phyloP scores from a whole-genome alignment of 306 rosid species.

The Corylus heterophylla region DNA sequence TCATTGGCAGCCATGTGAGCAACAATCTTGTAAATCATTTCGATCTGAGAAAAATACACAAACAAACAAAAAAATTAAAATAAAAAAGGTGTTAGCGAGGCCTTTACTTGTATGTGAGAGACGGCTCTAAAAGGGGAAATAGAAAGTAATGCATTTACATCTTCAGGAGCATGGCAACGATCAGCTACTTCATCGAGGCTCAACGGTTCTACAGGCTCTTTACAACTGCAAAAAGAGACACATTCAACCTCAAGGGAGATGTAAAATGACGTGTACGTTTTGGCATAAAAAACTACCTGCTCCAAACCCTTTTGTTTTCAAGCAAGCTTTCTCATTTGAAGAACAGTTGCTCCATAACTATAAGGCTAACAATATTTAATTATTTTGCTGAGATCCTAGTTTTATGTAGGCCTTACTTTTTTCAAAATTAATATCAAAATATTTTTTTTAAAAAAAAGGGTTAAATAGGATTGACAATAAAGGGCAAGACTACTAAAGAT shows the following conservation, averaged over 20 bases:
- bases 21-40: conserved; percentile 82
- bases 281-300: background rate
- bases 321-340: conserved; percentile 2
- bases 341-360: background rate
- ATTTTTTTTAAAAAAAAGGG: background rate
- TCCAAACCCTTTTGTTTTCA: background rate
- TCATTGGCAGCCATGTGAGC: conserved; percentile 93
- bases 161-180: conserved; percentile 72
- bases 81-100: conserved; percentile 14
- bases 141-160: conserved; percentile 42
- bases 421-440: background rate
- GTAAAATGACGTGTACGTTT: background rate
- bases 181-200: conserved; percentile 59
- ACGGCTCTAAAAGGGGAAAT: background rate
- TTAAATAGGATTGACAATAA: background rate
- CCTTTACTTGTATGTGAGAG: background rate
- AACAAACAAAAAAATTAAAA: background rate
- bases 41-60: conserved; percentile 51
- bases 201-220: conserved; percentile 62
- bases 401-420: background rate
- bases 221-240: conserved; percentile 35
- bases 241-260: background rate
- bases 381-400: background rate
- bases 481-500: background rate
- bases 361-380: background rate